Evolutionary conservation across 208 protist species (phyloP).

Genomic region (Strigomonas oncopelti): DNA sequence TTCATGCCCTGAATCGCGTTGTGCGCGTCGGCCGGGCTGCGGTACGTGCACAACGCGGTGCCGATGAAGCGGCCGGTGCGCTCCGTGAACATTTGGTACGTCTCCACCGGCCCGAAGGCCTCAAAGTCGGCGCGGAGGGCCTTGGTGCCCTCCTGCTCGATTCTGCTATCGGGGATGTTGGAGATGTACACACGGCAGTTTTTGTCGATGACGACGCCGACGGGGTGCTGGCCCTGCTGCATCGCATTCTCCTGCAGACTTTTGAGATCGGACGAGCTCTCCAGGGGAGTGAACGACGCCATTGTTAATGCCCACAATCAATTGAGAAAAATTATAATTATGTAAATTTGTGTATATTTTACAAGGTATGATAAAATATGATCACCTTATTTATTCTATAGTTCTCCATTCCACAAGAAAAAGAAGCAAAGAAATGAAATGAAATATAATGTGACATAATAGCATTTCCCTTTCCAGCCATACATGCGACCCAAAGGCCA

Average conservation of each 20-base stretch:
- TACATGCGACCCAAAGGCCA: too few relatives aligned
- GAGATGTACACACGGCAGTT: constrained; percentile 83
- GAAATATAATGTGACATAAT: background rate
- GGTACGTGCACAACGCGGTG: constrained; percentile 81
- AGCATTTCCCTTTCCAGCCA: too few relatives aligned
- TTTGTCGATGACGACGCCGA: constrained; percentile 83
- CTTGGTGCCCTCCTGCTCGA: constrained; percentile 72
- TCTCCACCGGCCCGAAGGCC: constrained; percentile 78
- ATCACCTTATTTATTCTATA: background rate
- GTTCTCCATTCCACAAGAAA: background rate
- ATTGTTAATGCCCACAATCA: constrained; percentile 16
- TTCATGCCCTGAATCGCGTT: constrained; percentile 72
- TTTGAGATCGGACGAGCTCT: constrained; percentile 25
- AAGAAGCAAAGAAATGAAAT: background rate
- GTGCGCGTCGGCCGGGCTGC: constrained; percentile 84
- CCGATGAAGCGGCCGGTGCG: constrained; percentile 79
- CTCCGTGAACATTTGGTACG: constrained; percentile 86
- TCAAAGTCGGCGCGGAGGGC: constrained; percentile 80
- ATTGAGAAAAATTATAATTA: background rate
- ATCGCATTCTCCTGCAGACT: background rate
- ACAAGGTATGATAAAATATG: background rate
- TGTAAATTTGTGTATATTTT: constrained; percentile 10
- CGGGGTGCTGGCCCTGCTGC: constrained; percentile 23
- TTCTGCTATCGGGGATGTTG: constrained; percentile 80
- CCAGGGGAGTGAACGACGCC: constrained; percentile 70